Conservation (phyloP, 208 protist genomes). For the Angomonas ambiguus region DNA sequence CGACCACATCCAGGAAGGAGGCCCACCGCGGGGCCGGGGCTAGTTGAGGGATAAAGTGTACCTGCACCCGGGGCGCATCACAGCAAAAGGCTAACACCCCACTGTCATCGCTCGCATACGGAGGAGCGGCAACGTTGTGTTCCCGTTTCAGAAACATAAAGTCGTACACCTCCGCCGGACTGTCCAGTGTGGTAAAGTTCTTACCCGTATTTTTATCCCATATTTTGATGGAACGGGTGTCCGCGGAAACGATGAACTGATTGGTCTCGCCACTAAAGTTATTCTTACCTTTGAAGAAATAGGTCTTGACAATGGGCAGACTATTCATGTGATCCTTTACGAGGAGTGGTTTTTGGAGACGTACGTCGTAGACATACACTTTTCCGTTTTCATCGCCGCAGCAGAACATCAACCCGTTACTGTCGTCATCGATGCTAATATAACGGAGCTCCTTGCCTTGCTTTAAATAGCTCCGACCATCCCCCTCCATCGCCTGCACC, state of each 20-base stretch:
- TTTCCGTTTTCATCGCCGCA: conserved; percentile 77
- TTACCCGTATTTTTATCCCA: conserved; percentile 88
- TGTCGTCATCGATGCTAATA: conserved; percentile 56
- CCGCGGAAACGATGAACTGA: conserved; percentile 68
- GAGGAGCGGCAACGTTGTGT: conserved; percentile 66
- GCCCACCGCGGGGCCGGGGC: conserved; percentile 96
- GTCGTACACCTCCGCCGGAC: conserved; percentile 79
- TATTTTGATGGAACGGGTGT: conserved; percentile 91
- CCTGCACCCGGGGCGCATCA: conserved; percentile 89
- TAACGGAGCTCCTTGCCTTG: conserved; percentile 52
- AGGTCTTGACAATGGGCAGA: conserved; percentile 90
- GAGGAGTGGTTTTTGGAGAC: conserved; percentile 77
- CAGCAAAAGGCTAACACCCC: conserved; percentile 90
- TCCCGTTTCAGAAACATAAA: conserved; percentile 79
- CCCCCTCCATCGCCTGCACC: conserved; percentile 10
- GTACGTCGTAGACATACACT: conserved; percentile 86
- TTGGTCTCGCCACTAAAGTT: conserved; percentile 68
- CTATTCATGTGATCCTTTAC: conserved; percentile 96
- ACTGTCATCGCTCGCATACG: conserved; percentile 77
- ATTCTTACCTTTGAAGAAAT: conserved; percentile 87
- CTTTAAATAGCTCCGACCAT: conserved; percentile 17
- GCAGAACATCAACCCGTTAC: conserved; percentile 72
- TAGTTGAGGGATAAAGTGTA: conserved; percentile 95
- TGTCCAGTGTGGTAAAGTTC: conserved; percentile 87
- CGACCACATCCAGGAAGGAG: conserved; percentile 96